Percentiles rank a stretch among this genome's conserved stretches.
These are phyloP conservation scores for Fusarium anthophilum DNA, from an alignment of 2,329 filamentous ascomycete genomes.

Conservation along the genomic window DNA sequence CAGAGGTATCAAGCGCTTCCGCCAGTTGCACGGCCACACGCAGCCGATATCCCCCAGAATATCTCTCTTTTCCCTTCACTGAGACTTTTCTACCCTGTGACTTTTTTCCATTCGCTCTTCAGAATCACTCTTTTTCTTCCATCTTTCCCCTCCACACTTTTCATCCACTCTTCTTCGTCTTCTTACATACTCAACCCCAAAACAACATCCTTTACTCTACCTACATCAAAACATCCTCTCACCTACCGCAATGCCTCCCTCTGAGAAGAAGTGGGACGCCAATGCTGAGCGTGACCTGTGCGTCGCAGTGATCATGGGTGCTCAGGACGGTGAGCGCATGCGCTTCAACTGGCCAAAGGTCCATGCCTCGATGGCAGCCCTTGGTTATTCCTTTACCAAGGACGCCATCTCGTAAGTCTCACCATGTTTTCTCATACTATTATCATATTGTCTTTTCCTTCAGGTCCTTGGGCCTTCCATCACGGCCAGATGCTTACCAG, in stretches of 20 bases:
- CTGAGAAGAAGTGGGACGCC: conserved; percentile 51
- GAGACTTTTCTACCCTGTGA: no score
- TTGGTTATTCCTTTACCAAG: conserved; percentile 50
- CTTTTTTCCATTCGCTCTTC: neutral
- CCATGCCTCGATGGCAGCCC: conserved; percentile 44
- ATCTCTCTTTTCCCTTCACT: neutral
- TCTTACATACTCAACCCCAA: neutral
- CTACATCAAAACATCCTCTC: neutral
- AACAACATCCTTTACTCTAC: neutral
- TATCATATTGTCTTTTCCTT: neutral
- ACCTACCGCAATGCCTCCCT: conserved; percentile 35
- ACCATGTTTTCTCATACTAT: neutral
- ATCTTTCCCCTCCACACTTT: neutral
- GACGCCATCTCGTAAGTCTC: conserved; percentile 51
- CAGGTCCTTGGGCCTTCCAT: neutral
- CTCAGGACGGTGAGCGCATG: conserved; percentile 37
- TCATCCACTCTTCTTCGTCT: neutral
- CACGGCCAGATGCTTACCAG: neutral
- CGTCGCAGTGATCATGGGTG: conserved; percentile 47
- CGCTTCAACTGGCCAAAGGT: conserved; percentile 49
- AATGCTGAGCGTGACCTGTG: conserved; percentile 52
- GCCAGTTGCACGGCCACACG: neutral
- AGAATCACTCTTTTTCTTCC: neutral
- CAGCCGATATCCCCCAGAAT: neutral
- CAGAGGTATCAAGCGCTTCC: neutral